A percentile compares a stretch with the other conserved stretches of the same genome.
Conservation (phyloP, 1,139 yeast species). For the Blastobotrys persicus region DNA sequence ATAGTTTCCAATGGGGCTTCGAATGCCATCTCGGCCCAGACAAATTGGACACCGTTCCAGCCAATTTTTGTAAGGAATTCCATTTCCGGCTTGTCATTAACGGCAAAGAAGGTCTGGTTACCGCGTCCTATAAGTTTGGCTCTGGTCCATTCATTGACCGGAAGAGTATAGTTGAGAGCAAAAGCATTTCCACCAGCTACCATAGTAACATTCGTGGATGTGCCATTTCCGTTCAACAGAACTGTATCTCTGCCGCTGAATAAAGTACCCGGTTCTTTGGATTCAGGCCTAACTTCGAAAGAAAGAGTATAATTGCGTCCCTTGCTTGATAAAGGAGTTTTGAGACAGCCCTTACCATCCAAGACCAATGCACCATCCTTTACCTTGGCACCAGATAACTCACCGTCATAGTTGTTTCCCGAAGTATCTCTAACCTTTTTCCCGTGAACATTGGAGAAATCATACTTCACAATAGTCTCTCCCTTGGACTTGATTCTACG, state of each 20-base stretch:
- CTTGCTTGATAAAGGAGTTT: conserved; percentile 8
- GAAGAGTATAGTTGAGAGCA: conserved; percentile 5
- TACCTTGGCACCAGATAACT: background rate
- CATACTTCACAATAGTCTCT: conserved; percentile 5
- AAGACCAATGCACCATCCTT: background rate
- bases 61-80: conserved; percentile 9
- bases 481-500: conserved; percentile 6
- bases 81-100: conserved; percentile 3
- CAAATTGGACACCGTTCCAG: background rate
- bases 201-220: conserved; percentile 3
- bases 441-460: background rate
- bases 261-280: conserved; percentile 3
- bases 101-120: conserved; percentile 6
- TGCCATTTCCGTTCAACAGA: conserved; percentile 1
- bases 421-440: conserved; percentile 4
- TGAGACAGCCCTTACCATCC: conserved; percentile 3
- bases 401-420: conserved; percentile 4
- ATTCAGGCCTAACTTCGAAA: conserved; percentile 5
- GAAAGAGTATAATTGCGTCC: conserved; percentile 10
- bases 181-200: conserved; percentile 8
- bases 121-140: conserved; percentile 9
- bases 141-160: conserved; percentile 1
- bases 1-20: conserved; percentile 10
- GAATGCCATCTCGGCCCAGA: conserved; percentile 8
- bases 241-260: conserved; percentile 6